A percentile compares a stretch with the other conserved stretches of the same genome.
Conservation (phyloP, 371 early-diverging fungal species). For the Mortierella sp. region DNA sequence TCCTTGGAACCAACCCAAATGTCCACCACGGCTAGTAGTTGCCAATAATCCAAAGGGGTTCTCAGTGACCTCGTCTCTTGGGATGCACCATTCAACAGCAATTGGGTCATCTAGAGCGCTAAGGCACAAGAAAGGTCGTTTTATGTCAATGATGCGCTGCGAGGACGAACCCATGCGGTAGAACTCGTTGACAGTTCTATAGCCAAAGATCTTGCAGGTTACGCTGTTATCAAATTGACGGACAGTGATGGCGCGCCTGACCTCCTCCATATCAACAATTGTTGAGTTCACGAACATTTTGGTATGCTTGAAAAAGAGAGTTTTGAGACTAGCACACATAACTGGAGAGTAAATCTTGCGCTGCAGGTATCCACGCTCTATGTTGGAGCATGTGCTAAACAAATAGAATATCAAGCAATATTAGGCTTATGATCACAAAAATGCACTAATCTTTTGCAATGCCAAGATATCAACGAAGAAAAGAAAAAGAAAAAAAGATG, state of each 20-base stretch:
- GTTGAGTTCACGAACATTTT: constrained; percentile 66
- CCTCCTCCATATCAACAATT: constrained; percentile 66
- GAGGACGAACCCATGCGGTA: constrained; percentile 83
- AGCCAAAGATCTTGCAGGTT: constrained; percentile 80
- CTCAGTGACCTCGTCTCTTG: constrained; percentile 73
- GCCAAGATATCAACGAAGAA: neutral
- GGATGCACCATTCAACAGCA: constrained; percentile 77
- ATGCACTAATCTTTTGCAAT: neutral
- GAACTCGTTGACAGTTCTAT: constrained; percentile 86
- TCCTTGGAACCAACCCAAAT: constrained; percentile 94
- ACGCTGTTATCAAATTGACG: constrained; percentile 85
- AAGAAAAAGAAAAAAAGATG: neutral
- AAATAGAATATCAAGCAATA: constrained; percentile 51
- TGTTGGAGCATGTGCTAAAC: constrained; percentile 49
- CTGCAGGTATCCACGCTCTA: constrained; percentile 40
- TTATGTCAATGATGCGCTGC: constrained; percentile 79
- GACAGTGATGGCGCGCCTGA: constrained; percentile 63
- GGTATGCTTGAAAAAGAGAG: constrained; percentile 72
- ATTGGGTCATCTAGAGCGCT: constrained; percentile 96
- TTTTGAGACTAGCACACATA: constrained; percentile 80
- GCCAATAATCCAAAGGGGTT: constrained; percentile 93
- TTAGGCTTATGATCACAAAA: neutral
- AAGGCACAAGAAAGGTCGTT: constrained; percentile 85
- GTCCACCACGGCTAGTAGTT: constrained; percentile 90
- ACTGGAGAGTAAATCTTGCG: constrained; percentile 47